phyloP scores from a whole-genome alignment of 2,329 filamentous ascomycete species.

The Elsinoe fawcettii region DNA sequence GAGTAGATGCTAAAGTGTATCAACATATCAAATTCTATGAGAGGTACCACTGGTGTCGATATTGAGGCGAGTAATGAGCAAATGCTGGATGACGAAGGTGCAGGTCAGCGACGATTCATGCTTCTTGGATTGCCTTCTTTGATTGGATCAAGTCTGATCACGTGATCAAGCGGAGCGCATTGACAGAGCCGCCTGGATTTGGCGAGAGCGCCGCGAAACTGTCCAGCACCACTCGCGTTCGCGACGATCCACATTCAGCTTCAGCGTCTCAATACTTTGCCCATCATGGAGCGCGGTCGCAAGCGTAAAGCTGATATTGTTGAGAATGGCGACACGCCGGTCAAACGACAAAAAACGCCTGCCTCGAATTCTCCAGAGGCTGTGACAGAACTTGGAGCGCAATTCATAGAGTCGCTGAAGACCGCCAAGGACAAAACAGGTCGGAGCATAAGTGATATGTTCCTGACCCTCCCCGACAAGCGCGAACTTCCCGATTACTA shows the following conservation, averaged over 20 bases:
- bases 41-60: no score
- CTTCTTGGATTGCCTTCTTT: no score
- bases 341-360: slow-evolving; percentile 19
- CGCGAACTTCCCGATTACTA: slow-evolving; percentile 64
- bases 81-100: no score
- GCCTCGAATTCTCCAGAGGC: slow-evolving; percentile 13
- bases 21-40: no score
- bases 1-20: no score
- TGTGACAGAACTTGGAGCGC: slow-evolving; percentile 52
- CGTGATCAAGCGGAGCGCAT: no score
- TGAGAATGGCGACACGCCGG: slow-evolving; percentile 15
- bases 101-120: no score
- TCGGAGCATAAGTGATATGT: slow-evolving; percentile 18
- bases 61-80: no score
- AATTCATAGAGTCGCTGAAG: slow-evolving; percentile 67
- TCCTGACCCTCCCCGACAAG: slow-evolving; percentile 18
- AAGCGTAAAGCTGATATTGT: slow-evolving; percentile 18
- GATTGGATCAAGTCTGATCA: no score
- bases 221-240: neutral
- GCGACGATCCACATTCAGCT: no score
- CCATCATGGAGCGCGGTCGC: slow-evolving; percentile 18
- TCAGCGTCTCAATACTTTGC: neutral
- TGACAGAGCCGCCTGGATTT: no score
- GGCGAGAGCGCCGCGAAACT: no score
- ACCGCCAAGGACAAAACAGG: slow-evolving; percentile 67